Evolutionary conservation across 2,329 filamentous ascomycete genomes (phyloP), one percentile per base, ranked within the genome.

Genomic region (Leptographium radiaticola): DNA sequence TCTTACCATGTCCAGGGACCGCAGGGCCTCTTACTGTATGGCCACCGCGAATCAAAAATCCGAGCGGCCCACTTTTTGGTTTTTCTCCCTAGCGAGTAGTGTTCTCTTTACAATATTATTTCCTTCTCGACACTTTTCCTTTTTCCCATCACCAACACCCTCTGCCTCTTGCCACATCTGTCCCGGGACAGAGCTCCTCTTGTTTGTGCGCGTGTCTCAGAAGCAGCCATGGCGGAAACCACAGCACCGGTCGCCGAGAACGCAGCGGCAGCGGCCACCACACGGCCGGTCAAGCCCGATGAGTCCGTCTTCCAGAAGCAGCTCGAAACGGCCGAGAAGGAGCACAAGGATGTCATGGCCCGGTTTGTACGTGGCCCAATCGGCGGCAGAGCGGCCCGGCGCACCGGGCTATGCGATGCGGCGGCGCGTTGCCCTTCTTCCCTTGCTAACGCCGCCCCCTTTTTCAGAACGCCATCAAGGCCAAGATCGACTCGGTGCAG

Each of bases 221-320:
- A 15, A 39, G 6, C 38, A 49, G 69, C 54, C 55, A 80, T 80
- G 76, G 71, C 75, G 55, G 72, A 77, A 53, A 59, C 62, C 34
- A 66, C 71, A 64, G 33, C 56, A 44, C 39, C 58, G 31, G 56
- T 52, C 18, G 53, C 53, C 48, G 70, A 73, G 57, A 69, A 73
- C 54, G 68, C 72, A 55, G 67, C 71, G 57, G 66, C 74, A 49
- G 67, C 74, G 57, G 34, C 34, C 34, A 68, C 72, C 58, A 70
- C 68, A 61, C 89, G 83, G 72, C 89, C 90, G 53, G 80, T 87
- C 71, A 89, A 86, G 77, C 93, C 93, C 48, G 87, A 96, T 69
- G 87, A 93, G 73, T 85, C 84, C 60, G 74, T 77, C 62, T 98
- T 84, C 76, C 89, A 95, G 73, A 79, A 83, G 67, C 78, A 80